A percentile compares a stretch with the other conserved stretches of the same genome.
These are phyloP conservation scores for Fremontodendron californicum DNA, from an alignment of 345 rosid genomes.

Conservation along the genomic window DNA sequence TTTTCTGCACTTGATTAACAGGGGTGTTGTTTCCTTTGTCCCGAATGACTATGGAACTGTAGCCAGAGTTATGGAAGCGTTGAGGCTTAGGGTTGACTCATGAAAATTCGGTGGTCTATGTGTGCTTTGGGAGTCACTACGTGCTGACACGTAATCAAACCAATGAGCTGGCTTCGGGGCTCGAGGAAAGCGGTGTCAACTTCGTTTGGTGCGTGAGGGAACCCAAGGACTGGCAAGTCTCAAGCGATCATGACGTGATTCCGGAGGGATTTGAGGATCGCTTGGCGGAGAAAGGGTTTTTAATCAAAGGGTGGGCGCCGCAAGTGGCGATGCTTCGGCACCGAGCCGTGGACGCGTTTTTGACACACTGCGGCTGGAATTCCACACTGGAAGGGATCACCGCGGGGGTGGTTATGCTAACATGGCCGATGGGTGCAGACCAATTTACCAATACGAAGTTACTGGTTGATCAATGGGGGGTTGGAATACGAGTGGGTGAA, in stretches of 20 bases:
- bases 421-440: conserved; percentile 47
- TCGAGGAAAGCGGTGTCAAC: conserved; percentile 47
- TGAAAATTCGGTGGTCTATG: conserved; percentile 43
- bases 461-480: conserved; percentile 28
- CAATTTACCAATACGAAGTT: conserved; percentile 31
- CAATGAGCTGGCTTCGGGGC: conserved; percentile 38
- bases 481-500: conserved; percentile 34
- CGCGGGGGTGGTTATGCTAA: conserved; percentile 36
- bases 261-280: conserved; percentile 47
- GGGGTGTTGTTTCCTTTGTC: too few species aligned
- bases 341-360: conserved; percentile 46
- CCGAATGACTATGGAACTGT: too few species aligned
- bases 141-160: conserved; percentile 43
- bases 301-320: conserved; percentile 60
- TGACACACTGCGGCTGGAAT: conserved; percentile 77
- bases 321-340: conserved; percentile 49
- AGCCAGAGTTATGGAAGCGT: too few species aligned
- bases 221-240: conserved; percentile 4
- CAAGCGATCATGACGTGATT: conserved; percentile 6
- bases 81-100: too few species aligned
- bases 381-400: conserved; percentile 40
- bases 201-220: conserved; percentile 49
- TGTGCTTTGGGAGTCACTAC: conserved; percentile 68
- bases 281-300: conserved; percentile 41
- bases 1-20: too few species aligned